Evolutionary conservation across 345 rosid species (phyloP), one percentile per base, ranked within the genome.

Genomic region (Tarenaya hassleriana): DNA sequence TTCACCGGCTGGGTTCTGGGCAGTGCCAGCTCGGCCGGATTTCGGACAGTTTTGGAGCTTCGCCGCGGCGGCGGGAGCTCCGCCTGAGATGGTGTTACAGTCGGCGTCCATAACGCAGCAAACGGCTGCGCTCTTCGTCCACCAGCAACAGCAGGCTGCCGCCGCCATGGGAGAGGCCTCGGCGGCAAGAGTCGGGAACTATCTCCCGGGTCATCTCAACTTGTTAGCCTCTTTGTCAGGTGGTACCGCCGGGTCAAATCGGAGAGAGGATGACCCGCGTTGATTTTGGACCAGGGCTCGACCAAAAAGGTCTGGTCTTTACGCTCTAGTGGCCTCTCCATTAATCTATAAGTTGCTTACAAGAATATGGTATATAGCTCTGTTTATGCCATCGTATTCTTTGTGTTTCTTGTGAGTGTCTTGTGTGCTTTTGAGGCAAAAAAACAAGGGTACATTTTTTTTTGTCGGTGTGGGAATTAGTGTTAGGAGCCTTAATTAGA

Each of bases 141-240:
- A 79, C 47, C 91, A 82, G 65, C 94, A 84, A 50, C 97, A 79
- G 19, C 83, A 77, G 16, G 62, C 42, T 7, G 64, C 50, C 54
- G 65, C 53, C 17, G 82, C 85, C 5, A 81, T 88, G 66, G 97
- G 99, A 41, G 99, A 94, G 71, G 95, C 97, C 21, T 92, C 95
- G 12, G 95, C 95, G 8, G 91, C 95, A 13, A 70, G 91, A 57
- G 79, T 81, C 7, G 92, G 86, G 13, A 83, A 81, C 66, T 83
- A 81, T 70, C 79, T 83, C 33, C 95, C 95, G 3, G 88, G 95
- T 7, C 95, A 86, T 69, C 77, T 86, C 18, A 86, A 86, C 67
- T 73, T 86, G 69, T 72, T 86, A 62, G 92, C 95, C n/a, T 78
- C 92, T 15, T 81, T 86, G 47, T 83, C 95, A 7, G 85, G 86